Base-by-base conservation (phyloP, 1,139 yeast genomes). In the Candida labiduridarum region DNA sequence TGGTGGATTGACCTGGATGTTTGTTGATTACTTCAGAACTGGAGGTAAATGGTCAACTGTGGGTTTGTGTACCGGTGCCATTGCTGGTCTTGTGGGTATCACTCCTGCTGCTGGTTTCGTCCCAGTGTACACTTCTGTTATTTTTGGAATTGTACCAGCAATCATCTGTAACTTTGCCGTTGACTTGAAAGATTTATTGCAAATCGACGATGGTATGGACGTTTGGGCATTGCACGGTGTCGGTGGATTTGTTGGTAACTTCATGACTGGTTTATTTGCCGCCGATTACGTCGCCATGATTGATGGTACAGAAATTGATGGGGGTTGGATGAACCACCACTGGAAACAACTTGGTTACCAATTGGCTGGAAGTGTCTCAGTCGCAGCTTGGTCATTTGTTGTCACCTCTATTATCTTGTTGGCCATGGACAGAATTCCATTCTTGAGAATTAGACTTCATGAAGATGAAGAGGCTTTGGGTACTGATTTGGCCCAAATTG, bases 71-170 rank as follows among this genome's bases (percentile, higher is more conserved):
- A 82, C 89, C 50, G 98, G 99, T 63, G 91, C 92, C 51, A 84
- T 92, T 71, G 90, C 96, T 40, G 98, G 98, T 56, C 81, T 92
- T 54, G 97, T 92, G 45, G 97, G 96, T 65, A 89, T 92, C 60
- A 94, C 98, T 6, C 98, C 99, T 50, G 97, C 95, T 58, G 97
- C 98, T 34, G 98, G 98, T 55, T 92, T 78, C 64, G 96, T 92
- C 46, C 97, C 97, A 49, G 85, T 92, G 50, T 91, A 92, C 82
- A 83, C 92, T 49, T 80, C 97, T 1, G 82, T 90, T 38, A 83
- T 89, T 50, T 88, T 91, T 63, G 98, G 98, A 62, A 79, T 82
- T 48, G 76, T 89, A 40, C 86, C 96, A 51, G 96, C 89, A 45
- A 72, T 82, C 56, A 84, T 83, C 46, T 88, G 96, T 72, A 90